phyloP scores from a whole-genome alignment of 1,284 basidiomycete genomes.

The Microbotryomycetes sp. region DNA sequence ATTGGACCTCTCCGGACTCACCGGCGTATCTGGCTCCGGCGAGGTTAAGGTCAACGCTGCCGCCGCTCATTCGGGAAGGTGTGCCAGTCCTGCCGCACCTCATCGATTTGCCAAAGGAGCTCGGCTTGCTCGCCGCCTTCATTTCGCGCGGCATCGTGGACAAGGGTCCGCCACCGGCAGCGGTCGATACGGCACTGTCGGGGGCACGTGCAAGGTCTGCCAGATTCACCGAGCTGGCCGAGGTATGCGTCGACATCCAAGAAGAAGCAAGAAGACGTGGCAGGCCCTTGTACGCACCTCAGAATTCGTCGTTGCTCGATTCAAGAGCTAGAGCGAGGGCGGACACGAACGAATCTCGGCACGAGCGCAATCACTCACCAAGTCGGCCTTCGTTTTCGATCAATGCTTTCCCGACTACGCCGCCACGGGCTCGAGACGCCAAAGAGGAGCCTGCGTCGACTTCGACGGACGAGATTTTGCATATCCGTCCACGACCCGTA shows the following conservation, averaged over 20 bases:
- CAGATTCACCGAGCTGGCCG: conserved; percentile 14
- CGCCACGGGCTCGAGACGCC: not conserved
- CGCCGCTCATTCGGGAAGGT: conserved; percentile 30
- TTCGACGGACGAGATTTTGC: not conserved
- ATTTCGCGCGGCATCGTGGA: conserved; percentile 11
- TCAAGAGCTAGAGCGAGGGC: not conserved
- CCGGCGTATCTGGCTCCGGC: conserved; percentile 32
- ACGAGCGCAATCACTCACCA: not conserved
- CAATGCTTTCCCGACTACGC: not conserved
- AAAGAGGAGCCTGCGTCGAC: not conserved
- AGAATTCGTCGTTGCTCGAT: not conserved
- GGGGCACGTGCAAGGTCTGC: not conserved
- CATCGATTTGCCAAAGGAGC: conserved; percentile 35
- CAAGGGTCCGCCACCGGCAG: not conserved
- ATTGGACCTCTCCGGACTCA: conserved; percentile 35
- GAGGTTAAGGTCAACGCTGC: conserved; percentile 26
- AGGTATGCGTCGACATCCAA: conserved; percentile 17
- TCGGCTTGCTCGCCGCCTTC: conserved; percentile 23
- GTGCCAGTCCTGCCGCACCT: conserved; percentile 36
- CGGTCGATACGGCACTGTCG: not conserved
- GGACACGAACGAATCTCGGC: not conserved
- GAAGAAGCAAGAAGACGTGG: conserved; percentile 19
- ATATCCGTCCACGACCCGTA: not conserved
- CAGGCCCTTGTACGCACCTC: not conserved
- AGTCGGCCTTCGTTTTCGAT: not conserved